Base-by-base conservation (phyloP, 345 rosid species). In the Clarkia xantiana region DNA sequence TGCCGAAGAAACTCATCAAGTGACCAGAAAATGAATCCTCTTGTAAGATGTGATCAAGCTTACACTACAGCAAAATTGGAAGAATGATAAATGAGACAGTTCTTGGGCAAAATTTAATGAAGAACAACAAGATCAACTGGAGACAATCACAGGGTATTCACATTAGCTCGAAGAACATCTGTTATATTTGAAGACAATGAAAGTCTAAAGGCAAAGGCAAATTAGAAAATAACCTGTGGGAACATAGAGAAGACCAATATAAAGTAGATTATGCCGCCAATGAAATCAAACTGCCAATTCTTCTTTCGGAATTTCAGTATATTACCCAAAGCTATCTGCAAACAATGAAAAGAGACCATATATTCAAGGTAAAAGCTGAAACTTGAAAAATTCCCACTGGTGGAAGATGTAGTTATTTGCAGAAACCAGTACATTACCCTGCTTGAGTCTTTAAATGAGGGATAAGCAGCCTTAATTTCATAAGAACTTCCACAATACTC, bases 241-340 rank as follows among this genome's bases (percentile, higher is more conserved):
- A 91, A 91, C 78, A 76, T 66, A 18, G 98, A 91, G 60, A 84
- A 91, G 57, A 71, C 87, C 78, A 91, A 60, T 45, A 91, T 59
- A 46, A 91, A 91, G 73, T 91, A 91, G 70, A 91, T 79, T 55
- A 91, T 73, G 64, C 98, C 98, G 59, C 98, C 98, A 47, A 91
- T 91, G 59, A 86, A 76, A 77, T 91, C 98, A 56, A 91, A 91
- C 44, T 91, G 98, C 98, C 96, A 91, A 64, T 91, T 91, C 78
- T 84, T 91, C 78, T 86, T 91, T 60, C 96, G 81, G 52, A 91
- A 91, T 78, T 91, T 91, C 82, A 91, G 72, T 68, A 91, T 91
- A 70, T 91, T 91, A 67, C 98, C 98, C 76, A 91, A 52, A 51
- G 98, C 98, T 71, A 86, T 91, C 98, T 91, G 84, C 68, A 63